Base-by-base conservation (phyloP, 352 stramenopile species). In the Globisporangium middletonii region DNA sequence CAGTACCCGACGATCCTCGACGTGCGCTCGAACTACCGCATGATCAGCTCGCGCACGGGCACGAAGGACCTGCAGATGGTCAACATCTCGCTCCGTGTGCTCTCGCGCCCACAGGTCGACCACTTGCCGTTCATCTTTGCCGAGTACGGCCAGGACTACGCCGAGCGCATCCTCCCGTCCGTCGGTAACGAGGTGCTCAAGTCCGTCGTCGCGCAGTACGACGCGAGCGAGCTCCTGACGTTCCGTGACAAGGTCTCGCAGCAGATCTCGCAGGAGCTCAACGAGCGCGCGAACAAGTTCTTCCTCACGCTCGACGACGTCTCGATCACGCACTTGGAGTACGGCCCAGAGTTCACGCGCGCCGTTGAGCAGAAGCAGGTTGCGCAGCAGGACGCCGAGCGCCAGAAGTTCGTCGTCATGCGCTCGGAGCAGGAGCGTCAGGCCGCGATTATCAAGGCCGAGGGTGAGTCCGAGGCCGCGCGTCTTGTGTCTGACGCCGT, bases 11-110 rank as follows among this genome's bases (percentile, higher is more conserved):
- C 97, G 60, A 99, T 99, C 62, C 95, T 99, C 49, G 97, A 99
- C 73, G 91, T 99, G 60, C 92, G 97, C 62, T 98, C 95, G 37
- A 97, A 97, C 65, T 97, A 97, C 51, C 86, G 96, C 50, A 94
- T 98, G 67, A 99, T 99, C 71, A 97, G 91, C 65, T 96, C 90
- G 57, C 80, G 87, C 67, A 98, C 95, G 54, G 91, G 97, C 68
- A 99, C 98, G 23, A 99, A 99, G 83, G 98, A 99, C 88, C 77
- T 99, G 67, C 98, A 99, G 78, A 99, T 98, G 83, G 98, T 99
- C 37, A 99, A 99, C 81, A 99, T 99, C 71, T 98, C 97, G 67
- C 79, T 99, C 53, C 89, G 97, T 83, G 96, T 99, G 50, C 86
- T 94, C 51, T 92, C 96, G 69, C 78, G 94, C 65, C 98, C 98